These are phyloP conservation scores for Tephrocybe sp. DNA, from an alignment of 768 basidiomycete genomes.

Conservation along the genomic window DNA sequence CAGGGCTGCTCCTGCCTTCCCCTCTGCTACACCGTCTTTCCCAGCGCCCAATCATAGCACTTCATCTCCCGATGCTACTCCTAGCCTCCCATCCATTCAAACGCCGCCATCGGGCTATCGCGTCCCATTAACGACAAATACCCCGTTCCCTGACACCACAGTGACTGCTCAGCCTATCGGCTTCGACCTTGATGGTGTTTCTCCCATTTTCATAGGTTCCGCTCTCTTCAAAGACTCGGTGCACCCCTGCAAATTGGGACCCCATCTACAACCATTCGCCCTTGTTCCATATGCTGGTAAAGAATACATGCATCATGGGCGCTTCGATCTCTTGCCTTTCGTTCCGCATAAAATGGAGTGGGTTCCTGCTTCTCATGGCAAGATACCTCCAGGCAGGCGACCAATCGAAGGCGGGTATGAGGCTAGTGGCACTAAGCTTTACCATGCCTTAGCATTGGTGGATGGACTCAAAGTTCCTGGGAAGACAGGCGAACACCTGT, in stretches of 20 bases:
- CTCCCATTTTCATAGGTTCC: conserved; percentile 70
- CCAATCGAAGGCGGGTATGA: conserved; percentile 79
- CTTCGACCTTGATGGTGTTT: conserved; percentile 51
- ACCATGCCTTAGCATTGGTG: conserved; percentile 59
- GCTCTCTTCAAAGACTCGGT: conserved; percentile 66
- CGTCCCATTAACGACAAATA: conserved; percentile 44
- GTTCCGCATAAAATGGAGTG: conserved; percentile 69
- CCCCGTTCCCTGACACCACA: conserved; percentile 40
- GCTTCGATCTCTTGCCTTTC: conserved; percentile 77
- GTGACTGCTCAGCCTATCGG: conserved; percentile 51
- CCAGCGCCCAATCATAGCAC: conserved; percentile 4
- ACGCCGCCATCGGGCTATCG: conserved; percentile 67
- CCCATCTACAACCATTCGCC: conserved; percentile 48
- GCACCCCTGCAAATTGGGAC: conserved; percentile 82
- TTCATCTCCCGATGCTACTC: conserved; percentile 10
- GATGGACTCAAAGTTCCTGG: conserved; percentile 63
- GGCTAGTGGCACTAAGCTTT: conserved; percentile 60
- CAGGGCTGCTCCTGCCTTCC: conserved; percentile 3
- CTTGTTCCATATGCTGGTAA: conserved; percentile 62
- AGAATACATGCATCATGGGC: conserved; percentile 59
- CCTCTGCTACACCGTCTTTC: conserved; percentile 9
- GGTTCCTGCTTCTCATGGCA: conserved; percentile 59
- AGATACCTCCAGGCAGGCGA: conserved; percentile 50
- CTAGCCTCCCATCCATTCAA: conserved; percentile 15
- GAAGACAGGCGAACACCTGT: conserved; percentile 74